Percentiles rank a stretch among this genome's conserved stretches.
Conservation (phyloP, 257 asterid species). For the Thymus mandschuricus region DNA sequence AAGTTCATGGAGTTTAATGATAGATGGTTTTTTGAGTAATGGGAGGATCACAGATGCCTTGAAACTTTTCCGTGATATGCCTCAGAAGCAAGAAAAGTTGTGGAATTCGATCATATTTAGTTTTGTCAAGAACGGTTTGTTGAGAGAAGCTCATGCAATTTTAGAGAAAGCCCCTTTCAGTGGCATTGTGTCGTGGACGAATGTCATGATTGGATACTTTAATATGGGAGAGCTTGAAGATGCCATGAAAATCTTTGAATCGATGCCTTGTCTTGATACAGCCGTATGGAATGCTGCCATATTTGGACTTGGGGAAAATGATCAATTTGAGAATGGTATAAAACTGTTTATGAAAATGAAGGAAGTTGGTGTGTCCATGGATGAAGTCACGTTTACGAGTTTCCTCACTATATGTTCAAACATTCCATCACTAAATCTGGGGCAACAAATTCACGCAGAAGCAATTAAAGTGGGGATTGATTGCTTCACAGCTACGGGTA, state of each 20-base stretch:
- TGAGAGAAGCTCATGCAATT: slow-evolving; percentile 58
- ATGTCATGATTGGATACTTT: slow-evolving; percentile 62
- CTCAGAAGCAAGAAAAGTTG: slow-evolving; percentile 42
- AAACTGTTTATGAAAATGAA: slow-evolving; percentile 56
- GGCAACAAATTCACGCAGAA: slow-evolving; percentile 62
- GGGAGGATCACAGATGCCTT: slow-evolving; percentile 50
- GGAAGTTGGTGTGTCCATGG: slow-evolving; percentile 39
- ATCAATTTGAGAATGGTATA: slow-evolving; percentile 53
- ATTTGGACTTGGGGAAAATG: slow-evolving; percentile 61
- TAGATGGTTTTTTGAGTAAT: slow-evolving; percentile 43
- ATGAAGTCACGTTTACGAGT: slow-evolving; percentile 66
- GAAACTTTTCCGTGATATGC: slow-evolving; percentile 54
- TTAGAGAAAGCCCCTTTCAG: slow-evolving; percentile 48
- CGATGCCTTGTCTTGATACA: slow-evolving; percentile 55
- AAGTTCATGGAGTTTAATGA: slow-evolving; percentile 55
- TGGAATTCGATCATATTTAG: slow-evolving; percentile 59
- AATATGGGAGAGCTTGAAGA: slow-evolving; percentile 44
- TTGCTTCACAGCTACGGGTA: slow-evolving; percentile 47
- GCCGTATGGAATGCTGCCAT: slow-evolving; percentile 59
- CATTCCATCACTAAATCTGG: slow-evolving; percentile 62
- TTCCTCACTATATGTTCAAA: slow-evolving; percentile 57
- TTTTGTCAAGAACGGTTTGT: slow-evolving; percentile 43
- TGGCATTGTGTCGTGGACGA: slow-evolving; percentile 56
- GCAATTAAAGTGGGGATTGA: slow-evolving; percentile 52
- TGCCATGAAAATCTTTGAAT: slow-evolving; percentile 45